Percentiles rank a stretch among this genome's conserved stretches.
Evolutionary conservation across 2,329 filamentous ascomycete species (phyloP).

Genomic region (Paecilomyces sp.): DNA sequence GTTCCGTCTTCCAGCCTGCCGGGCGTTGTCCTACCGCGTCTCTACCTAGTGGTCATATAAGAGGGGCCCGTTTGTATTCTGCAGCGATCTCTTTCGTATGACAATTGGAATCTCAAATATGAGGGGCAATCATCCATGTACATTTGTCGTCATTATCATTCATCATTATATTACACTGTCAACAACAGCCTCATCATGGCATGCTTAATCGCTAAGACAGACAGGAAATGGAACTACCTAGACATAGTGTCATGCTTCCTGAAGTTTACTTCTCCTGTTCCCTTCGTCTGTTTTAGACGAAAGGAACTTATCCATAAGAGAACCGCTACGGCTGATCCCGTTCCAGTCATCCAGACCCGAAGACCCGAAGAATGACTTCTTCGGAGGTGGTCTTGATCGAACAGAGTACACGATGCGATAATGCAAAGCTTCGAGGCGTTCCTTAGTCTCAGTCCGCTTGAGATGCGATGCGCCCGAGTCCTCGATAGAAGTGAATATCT

Average conservation of each 20-base stretch:
- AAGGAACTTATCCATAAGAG: conserved; percentile 4
- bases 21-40: background rate
- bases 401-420: conserved; percentile 66
- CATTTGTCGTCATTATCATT: background rate
- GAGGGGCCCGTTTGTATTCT: background rate
- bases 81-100: background rate
- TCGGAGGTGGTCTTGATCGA: conserved; percentile 54
- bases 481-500: conserved; percentile 55
- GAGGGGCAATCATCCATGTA: background rate
- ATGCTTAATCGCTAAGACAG: conserved; percentile 3
- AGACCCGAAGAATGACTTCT: conserved; percentile 36
- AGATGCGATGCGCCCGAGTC: conserved; percentile 68
- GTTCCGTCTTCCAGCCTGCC: background rate
- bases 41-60: background rate
- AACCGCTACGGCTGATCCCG: conserved; percentile 1
- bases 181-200: conserved; percentile 10
- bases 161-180: conserved; percentile 1
- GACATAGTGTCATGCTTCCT: conserved; percentile 2
- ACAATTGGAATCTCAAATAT: background rate
- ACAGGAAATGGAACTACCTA: background rate
- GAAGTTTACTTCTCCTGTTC: conserved; percentile 3
- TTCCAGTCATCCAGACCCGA: conserved; percentile 7
- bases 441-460: conserved; percentile 68
- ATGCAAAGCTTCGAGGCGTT: conserved; percentile 64
- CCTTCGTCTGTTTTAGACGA: conserved; percentile 4